Conservation (phyloP, 495 filamentous ascomycete genomes). For the Pyrenopolyporus hunteri region DNA sequence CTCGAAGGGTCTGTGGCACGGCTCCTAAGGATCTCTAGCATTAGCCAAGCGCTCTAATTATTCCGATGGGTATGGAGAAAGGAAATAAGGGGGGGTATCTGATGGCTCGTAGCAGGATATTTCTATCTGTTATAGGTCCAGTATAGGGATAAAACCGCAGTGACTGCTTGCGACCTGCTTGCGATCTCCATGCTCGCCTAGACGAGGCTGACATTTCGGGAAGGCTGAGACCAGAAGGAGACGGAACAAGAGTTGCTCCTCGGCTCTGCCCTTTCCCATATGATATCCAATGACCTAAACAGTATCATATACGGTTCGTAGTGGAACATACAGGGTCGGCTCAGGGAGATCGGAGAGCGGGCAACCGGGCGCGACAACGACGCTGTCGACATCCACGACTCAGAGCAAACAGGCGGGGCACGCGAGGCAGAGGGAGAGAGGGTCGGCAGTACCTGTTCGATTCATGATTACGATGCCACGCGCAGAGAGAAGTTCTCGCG, state of each 20-base stretch:
- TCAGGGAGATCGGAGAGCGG: slow-evolving; percentile 1
- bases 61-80: slow-evolving; percentile 1
- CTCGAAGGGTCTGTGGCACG: slow-evolving; percentile 71
- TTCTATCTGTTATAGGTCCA: slow-evolving; percentile 8
- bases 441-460: slow-evolving; percentile 59
- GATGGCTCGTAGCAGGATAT: not conserved
- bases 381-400: slow-evolving; percentile 34
- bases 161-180: slow-evolving; percentile 4
- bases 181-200: slow-evolving; percentile 3
- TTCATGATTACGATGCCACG: slow-evolving; percentile 54
- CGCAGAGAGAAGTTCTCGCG: slow-evolving; percentile 9
- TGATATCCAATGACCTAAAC: slow-evolving; percentile 1
- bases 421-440: slow-evolving; percentile 40
- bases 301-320: slow-evolving; percentile 4
- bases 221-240: slow-evolving; percentile 27
- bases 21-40: slow-evolving; percentile 57
- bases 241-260: not conserved
- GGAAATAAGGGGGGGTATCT: not conserved
- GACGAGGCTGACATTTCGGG: slow-evolving; percentile 23
- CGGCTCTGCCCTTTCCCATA: not conserved
- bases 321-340: not conserved
- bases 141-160: too few relatives aligned
- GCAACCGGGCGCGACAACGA: slow-evolving; percentile 16
- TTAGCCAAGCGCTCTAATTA: slow-evolving; percentile 37
- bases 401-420: slow-evolving; percentile 44